Conservation (phyloP, 208 protist species). For the Histomonas meleagridis region DNA sequence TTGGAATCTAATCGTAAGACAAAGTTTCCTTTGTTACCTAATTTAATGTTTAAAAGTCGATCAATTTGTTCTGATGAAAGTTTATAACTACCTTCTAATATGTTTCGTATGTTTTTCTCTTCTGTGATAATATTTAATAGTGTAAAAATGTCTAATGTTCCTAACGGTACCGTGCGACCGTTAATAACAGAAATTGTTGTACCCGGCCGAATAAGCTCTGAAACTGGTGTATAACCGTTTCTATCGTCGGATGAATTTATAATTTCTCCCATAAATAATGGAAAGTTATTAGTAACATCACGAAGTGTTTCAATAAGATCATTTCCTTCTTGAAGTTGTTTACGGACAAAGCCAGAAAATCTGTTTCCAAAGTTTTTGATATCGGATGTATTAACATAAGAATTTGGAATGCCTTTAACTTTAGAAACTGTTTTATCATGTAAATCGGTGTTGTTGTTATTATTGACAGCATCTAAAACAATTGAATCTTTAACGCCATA, state of each 20-base stretch:
- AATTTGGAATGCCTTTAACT: not conserved
- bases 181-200: not conserved
- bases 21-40: not conserved
- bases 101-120: not conserved
- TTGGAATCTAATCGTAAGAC: not conserved
- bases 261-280: not conserved
- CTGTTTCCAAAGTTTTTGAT: not conserved
- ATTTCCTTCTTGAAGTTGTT: not conserved
- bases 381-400: not conserved
- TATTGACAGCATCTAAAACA: not conserved
- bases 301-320: not conserved
- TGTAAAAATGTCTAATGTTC: not conserved
- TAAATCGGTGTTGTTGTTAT: not conserved
- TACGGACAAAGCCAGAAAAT: too few species aligned
- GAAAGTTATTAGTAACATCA: not conserved
- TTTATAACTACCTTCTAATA: not conserved
- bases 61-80: not conserved
- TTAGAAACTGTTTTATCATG: not conserved
- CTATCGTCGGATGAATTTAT: not conserved
- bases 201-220: not conserved
- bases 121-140: not conserved
- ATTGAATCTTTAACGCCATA: conserved; percentile 32
- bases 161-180: not conserved
- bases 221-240: not conserved
- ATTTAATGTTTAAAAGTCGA: not conserved